phyloP scores from a whole-genome alignment of 768 basidiomycete genomes.

The Phaffia australis region DNA sequence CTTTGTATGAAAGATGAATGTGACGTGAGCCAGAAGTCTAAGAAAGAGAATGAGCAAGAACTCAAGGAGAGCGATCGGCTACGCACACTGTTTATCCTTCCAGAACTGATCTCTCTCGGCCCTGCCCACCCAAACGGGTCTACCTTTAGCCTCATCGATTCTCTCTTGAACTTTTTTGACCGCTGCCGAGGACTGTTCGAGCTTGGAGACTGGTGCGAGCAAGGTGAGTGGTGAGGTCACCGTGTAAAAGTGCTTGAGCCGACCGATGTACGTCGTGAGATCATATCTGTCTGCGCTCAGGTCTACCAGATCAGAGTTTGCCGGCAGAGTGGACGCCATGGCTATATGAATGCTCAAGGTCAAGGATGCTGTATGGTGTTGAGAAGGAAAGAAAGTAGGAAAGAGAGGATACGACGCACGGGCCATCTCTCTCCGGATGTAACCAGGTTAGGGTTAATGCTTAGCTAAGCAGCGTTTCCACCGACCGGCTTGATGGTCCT shows the following conservation, averaged over 20 bases:
- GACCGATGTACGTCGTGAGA: conserved; percentile 26
- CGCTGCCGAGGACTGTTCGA: conserved; percentile 4
- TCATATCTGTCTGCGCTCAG: conserved; percentile 15
- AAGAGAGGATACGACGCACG: too few relatives aligned
- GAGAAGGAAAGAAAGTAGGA: not conserved
- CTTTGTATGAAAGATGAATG: not conserved
- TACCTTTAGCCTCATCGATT: conserved; percentile 14
- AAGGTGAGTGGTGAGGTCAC: conserved; percentile 33
- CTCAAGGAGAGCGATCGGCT: too few relatives aligned
- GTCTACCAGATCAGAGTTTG: conserved; percentile 5
- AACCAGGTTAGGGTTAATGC: too few relatives aligned
- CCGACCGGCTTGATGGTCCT: too few relatives aligned
- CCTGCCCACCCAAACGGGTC: conserved; percentile 14
- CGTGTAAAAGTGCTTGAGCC: conserved; percentile 29
- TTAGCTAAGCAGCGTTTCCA: too few relatives aligned
- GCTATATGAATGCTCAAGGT: not conserved
- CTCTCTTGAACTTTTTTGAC: conserved; percentile 5
- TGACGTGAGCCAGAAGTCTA: not conserved
- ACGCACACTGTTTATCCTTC: conserved; percentile 2
- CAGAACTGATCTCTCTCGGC: conserved; percentile 13
- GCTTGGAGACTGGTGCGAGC: conserved; percentile 27
- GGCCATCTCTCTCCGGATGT: too few relatives aligned
- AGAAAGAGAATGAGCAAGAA: not conserved
- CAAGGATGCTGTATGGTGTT: not conserved
- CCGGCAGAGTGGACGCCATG: not conserved